phyloP scores from a whole-genome alignment of 148 eudicot genomes.

The Fallopia convolvulus region DNA sequence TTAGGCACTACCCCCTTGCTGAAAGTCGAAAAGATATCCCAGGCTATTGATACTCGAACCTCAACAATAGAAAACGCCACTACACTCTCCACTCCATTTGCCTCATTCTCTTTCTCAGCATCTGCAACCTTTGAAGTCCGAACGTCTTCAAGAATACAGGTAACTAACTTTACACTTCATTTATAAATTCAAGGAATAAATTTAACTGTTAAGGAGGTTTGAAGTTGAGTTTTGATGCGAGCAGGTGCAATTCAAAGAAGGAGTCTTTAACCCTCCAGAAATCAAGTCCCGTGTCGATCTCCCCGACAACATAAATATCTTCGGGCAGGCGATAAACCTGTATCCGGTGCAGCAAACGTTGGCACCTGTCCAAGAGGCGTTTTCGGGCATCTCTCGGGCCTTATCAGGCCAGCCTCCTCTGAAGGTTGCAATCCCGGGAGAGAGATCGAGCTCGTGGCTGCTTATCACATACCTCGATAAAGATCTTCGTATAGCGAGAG shows the following conservation, averaged over 20 bases:
- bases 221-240: constrained; percentile 4
- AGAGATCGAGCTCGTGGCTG: constrained; percentile 71
- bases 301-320: constrained; percentile 62
- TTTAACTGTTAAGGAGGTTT: not conserved
- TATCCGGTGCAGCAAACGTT: constrained; percentile 73
- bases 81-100: constrained; percentile 66
- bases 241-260: constrained; percentile 92
- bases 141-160: constrained; percentile 89
- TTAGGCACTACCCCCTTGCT: constrained; percentile 49
- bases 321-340: constrained; percentile 69
- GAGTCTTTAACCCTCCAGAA: constrained; percentile 74
- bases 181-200: not conserved
- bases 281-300: constrained; percentile 70
- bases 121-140: constrained; percentile 77
- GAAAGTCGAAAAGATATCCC: constrained; percentile 71
- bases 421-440: constrained; percentile 74
- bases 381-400: constrained; percentile 41
- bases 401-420: constrained; percentile 70
- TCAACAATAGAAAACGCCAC: constrained; percentile 57
- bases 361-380: constrained; percentile 65
- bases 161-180: constrained; percentile 13
- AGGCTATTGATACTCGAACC: constrained; percentile 49
- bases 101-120: constrained; percentile 73
- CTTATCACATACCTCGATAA: constrained; percentile 76
- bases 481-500: constrained; percentile 84